Evolutionary conservation across 2,329 filamentous ascomycete species (phyloP), one percentile per base, ranked within the genome.

Genomic region (Epicoccum nigrum): DNA sequence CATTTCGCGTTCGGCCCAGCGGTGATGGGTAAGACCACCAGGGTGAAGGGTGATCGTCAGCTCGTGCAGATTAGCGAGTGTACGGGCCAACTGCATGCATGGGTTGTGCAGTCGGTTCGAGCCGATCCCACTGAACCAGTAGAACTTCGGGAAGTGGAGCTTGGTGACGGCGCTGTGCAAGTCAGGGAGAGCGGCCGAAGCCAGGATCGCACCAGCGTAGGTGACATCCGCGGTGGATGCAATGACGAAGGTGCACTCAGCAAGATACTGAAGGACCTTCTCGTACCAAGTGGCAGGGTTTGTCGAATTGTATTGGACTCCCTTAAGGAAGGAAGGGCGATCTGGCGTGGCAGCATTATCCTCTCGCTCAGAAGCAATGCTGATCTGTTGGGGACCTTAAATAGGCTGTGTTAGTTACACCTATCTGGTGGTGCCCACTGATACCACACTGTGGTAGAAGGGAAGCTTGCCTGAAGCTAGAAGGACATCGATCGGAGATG

Each of bases 21-120:
- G 90, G 69, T 89, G 90, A 63, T 79, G 87, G 0, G 86, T 85
- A 50, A 84, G 89, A 7, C 87, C 90, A 1, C 89, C 92, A 8
- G 93, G 92, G 1, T 90, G 91, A 1, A 79, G 95, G 8, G 92
- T 96, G 72, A 83, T 90, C 32, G 85, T 84, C 64, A 92, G 90
- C 8, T 87, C 87, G 0, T 82, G 85, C 0, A 96, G 96, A 69
- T 80, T 92, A 2, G 88, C 90, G 3, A 96, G 91, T 64, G 85
- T 91, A 11, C 73, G 95, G 43, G 91, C 96, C 66, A 93, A 96
- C 63, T 91, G 91, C 0, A 90, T 85, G 62, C 91, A 90, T 50
- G 93, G 97, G 68, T 96, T 97, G 68, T 86, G 91, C 1, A 94
- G 96, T 63, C 93, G 97, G 2, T 81, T 0, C 76, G 95, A 13